Evolutionary conservation across 1,139 yeast genomes (phyloP).

Genomic region (Candida neerlandica): DNA sequence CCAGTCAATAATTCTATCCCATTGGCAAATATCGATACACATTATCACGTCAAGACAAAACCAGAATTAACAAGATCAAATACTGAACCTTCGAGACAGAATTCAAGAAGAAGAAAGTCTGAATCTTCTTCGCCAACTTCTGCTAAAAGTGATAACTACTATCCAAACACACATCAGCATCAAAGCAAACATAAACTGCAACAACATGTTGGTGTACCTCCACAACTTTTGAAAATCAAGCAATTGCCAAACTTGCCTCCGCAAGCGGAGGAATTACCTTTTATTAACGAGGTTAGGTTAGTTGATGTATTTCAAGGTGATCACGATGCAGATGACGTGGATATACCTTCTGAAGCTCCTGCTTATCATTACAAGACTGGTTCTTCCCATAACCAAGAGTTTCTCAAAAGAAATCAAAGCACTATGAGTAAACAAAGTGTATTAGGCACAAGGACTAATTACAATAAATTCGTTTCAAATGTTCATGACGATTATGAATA

Average conservation of each 20-base stretch:
- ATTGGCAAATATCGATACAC: background rate
- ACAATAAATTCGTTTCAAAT: slow-evolving; percentile 41
- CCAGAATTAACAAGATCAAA: slow-evolving; percentile 13
- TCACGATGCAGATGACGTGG: slow-evolving; percentile 1
- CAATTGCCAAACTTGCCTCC: slow-evolving; percentile 19
- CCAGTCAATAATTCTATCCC: background rate
- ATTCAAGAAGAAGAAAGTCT: slow-evolving; percentile 5
- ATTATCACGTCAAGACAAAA: background rate
- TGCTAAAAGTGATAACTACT: slow-evolving; percentile 2
- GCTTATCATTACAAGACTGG: slow-evolving; percentile 2
- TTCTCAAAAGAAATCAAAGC: slow-evolving; percentile 31
- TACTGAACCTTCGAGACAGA: slow-evolving; percentile 14
- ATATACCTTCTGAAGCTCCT: slow-evolving; percentile 5
- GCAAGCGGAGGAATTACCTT: slow-evolving; percentile 37
- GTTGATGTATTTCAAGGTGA: slow-evolving; percentile 16
- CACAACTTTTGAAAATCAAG: slow-evolving; percentile 7
- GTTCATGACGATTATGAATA: slow-evolving; percentile 21
- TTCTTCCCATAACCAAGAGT: slow-evolving; percentile 2
- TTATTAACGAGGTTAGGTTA: slow-evolving; percentile 40
- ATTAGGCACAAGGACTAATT: slow-evolving; percentile 45
- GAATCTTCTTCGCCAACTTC: slow-evolving; percentile 6
- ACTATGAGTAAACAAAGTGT: slow-evolving; percentile 38
- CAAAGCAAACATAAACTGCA: background rate
- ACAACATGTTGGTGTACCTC: slow-evolving; percentile 1
- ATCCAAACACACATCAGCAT: background rate